Base-by-base conservation (phyloP, 495 filamentous ascomycete species). In the Penicillium mononematosum region DNA sequence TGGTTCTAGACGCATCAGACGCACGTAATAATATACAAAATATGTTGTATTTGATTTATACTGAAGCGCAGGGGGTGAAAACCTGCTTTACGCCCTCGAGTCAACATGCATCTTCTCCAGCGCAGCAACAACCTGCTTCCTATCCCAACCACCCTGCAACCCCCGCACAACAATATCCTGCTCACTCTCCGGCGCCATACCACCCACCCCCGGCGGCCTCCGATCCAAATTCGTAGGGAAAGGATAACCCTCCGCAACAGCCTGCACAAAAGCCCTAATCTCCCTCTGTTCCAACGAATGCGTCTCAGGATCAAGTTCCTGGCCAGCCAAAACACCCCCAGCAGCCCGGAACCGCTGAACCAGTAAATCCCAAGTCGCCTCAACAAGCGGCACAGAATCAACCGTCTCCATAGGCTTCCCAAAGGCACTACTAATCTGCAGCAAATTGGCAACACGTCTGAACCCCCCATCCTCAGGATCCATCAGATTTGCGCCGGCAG, bases 371-470 rank as follows among this genome's bases (percentile, higher is more conserved):
- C 78, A 84, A 17, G 64, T 71, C 11, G 20, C 34, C 29, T 73
- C 68, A 14, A 83, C 63, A 31, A 83, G 55, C 16, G 73, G 70
- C 43, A 75, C 32, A 4, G 68, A 70, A 62, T 84, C 79, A 3
- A 85, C 66, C 3, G 42, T 72, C 63, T 85, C 82, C 81, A 85
- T 85, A 11, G 79, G 69, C 56, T 82, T 82, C n/a, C 81, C 82
- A 66, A 85, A 74, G 8, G 80, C 80, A 56, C 71, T 74, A 46
- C 78, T 80, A 31, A 84, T 70, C 64, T 84, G 82, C 57, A 83
- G 42, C 34, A 84, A 63, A 62, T 83, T 84, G 29, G 78, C 81
- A 9, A 68, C 74, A 6, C 82, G 69, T 22, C 76, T 59, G 45
- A 81, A 73, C 10, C 75, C 73, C 5, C 50, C 58, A 7, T 38